Evolutionary conservation across 2,329 filamentous ascomycete genomes (phyloP).

Genomic region (Fusarium camptoceras): DNA sequence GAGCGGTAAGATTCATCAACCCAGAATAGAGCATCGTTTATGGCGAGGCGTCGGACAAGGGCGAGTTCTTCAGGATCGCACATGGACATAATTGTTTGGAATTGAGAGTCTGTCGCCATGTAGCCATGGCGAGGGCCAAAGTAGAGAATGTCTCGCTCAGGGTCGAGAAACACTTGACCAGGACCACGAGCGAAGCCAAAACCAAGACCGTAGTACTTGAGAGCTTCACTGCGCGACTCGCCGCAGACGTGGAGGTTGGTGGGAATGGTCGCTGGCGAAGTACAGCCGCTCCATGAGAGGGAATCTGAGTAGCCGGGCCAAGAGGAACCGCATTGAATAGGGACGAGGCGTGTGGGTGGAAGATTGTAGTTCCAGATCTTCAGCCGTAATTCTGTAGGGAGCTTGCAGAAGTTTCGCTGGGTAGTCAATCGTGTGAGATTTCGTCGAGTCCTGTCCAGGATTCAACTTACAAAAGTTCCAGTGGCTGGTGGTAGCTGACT

Average conservation of each 20-base stretch:
- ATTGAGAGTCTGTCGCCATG: constrained; percentile 59
- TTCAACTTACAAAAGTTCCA: constrained; percentile 35
- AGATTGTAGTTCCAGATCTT: constrained; percentile 61
- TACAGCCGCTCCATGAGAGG: constrained; percentile 51
- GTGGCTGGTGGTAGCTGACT: constrained; percentile 5
- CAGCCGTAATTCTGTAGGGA: constrained; percentile 61
- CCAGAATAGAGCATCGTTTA: constrained; percentile 60
- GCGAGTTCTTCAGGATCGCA: constrained; percentile 56
- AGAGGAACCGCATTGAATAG: constrained; percentile 55
- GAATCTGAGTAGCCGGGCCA: constrained; percentile 43
- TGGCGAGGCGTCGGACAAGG: constrained; percentile 56
- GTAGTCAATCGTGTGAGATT: neutral
- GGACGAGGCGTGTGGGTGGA: constrained; percentile 57
- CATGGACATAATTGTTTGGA: constrained; percentile 59
- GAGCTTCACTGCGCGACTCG: constrained; percentile 60
- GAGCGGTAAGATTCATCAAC: constrained; percentile 51
- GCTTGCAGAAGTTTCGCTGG: constrained; percentile 57
- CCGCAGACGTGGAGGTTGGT: constrained; percentile 59
- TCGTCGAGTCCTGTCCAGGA: neutral
- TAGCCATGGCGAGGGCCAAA: constrained; percentile 60
- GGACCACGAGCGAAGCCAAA: constrained; percentile 58
- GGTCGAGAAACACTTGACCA: constrained; percentile 58
- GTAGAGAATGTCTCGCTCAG: constrained; percentile 58
- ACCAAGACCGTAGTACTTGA: constrained; percentile 55
- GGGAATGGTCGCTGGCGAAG: constrained; percentile 57